Evolutionary conservation across 2,329 filamentous ascomycete species (phyloP).

Genomic region (Hypoxylon sp.): DNA sequence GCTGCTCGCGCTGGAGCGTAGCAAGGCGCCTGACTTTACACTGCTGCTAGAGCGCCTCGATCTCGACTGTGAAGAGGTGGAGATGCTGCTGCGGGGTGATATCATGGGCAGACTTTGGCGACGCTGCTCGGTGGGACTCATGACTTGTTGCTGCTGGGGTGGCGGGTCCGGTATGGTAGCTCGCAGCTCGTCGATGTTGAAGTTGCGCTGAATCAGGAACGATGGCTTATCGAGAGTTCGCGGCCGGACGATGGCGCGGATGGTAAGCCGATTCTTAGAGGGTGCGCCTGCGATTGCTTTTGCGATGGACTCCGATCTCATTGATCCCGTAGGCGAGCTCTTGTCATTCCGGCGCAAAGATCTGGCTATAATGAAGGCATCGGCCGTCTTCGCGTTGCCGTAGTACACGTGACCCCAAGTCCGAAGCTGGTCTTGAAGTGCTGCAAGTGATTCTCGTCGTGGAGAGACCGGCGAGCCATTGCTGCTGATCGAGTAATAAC

Average conservation of each 20-base stretch:
- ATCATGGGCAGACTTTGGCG: neutral
- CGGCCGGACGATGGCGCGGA: slow-evolving; percentile 57
- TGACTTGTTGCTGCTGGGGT: neutral
- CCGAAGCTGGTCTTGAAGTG: slow-evolving; percentile 49
- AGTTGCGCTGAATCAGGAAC: slow-evolving; percentile 59
- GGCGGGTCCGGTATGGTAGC: slow-evolving; percentile 54
- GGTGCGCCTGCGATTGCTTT: neutral
- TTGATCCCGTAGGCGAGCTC: slow-evolving; percentile 10
- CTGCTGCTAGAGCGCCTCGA: slow-evolving; percentile 41
- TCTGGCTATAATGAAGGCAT: slow-evolving; percentile 56
- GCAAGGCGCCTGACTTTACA: slow-evolving; percentile 34
- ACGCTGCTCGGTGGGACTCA: neutral
- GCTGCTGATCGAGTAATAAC: slow-evolving; percentile 3
- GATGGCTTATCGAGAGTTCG: slow-evolving; percentile 52
- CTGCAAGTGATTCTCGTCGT: slow-evolving; percentile 31
- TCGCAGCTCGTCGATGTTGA: slow-evolving; percentile 59
- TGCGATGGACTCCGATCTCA: neutral
- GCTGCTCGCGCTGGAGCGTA: slow-evolving; percentile 27
- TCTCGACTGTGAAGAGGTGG: slow-evolving; percentile 13
- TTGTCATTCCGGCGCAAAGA: slow-evolving; percentile 50
- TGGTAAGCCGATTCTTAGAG: slow-evolving; percentile 42
- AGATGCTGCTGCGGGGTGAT: neutral
- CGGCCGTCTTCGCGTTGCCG: slow-evolving; percentile 52
- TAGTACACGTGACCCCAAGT: slow-evolving; percentile 54
- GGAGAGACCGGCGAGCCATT: slow-evolving; percentile 13